Evolutionary conservation across 1,139 yeast species (phyloP), one percentile per base, ranked within the genome.

Genomic region (Arxiozyma telluris): DNA sequence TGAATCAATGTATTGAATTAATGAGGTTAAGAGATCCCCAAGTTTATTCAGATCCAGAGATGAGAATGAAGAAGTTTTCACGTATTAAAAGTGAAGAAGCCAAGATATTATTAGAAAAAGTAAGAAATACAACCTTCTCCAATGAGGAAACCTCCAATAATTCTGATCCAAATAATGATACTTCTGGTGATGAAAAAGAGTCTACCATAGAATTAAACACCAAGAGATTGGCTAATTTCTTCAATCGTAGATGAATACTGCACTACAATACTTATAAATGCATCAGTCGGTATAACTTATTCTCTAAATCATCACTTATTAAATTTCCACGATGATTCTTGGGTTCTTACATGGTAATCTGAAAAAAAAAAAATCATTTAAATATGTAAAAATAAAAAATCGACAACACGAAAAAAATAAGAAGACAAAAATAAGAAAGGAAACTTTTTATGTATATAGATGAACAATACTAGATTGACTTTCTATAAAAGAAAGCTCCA

Each of bases 1-100:
- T 84, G 50, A 76, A 84, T 51, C 90, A 85, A 65, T 76, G 82
- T 53, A 76, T 84, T n/a, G 80, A 78, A 49, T 67, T 85, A 49
- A 67, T 82, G 56, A 75, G 78, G 52, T 72, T 73, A 5, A 79
- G 80, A 34, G 75, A 77, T 56, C 64, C 76, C 49, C 82, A 80
- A 18, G 77, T 74, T 47, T 83, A 81, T 67, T 76, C 73, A 57
- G 82, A 82, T 59, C 78, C 79, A 23, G 72, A 76, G 30, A 67
- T 74, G 12, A 75, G 89, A 58, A 74, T 78, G 77, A 77, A 82
- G 59, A 80, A 80, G 55, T 85, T 78, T 62, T 81, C 82, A 56
- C 77, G 85, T 48, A 75, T 85, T 48, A 78, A 77, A 57, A 81
- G 83, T 0, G 86, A 81, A 50, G 78, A 77, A 54, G 89, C 87